Evolutionary conservation across 2,329 filamentous ascomycete genomes (phyloP).

Genomic region (Arachnomyces sp.): DNA sequence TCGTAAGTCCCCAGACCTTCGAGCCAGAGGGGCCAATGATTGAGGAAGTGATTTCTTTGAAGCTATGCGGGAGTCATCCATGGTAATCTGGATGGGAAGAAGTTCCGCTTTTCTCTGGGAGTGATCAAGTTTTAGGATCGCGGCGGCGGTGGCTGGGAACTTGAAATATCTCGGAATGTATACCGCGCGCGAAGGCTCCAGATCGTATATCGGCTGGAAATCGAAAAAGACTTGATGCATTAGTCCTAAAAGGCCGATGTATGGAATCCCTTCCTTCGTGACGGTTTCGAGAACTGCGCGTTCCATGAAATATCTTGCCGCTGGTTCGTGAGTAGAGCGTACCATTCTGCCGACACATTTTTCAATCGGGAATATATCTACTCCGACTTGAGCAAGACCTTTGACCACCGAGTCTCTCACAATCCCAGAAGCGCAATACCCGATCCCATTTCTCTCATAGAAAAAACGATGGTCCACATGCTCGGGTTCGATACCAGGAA

Average conservation of each 20-base stretch:
- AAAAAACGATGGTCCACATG: conserved; percentile 3
- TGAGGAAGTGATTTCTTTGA: background rate
- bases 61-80: background rate
- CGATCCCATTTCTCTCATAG: background rate
- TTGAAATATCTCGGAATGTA: background rate
- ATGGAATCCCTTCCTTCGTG: background rate
- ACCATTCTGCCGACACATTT: background rate
- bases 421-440: background rate
- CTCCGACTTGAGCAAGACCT: background rate
- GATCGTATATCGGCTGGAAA: background rate
- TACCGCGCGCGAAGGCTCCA: background rate
- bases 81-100: background rate
- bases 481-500: background rate
- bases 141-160: background rate
- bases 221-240: background rate
- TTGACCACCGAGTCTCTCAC: conserved; percentile 1
- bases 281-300: background rate
- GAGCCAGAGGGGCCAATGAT: background rate
- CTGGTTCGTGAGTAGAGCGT: background rate
- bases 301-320: background rate
- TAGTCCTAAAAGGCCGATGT: background rate
- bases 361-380: background rate
- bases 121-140: background rate
- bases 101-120: background rate
- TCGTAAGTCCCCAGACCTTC: background rate